Conservation (phyloP, 257 asterid genomes). For the Vinca minor region DNA sequence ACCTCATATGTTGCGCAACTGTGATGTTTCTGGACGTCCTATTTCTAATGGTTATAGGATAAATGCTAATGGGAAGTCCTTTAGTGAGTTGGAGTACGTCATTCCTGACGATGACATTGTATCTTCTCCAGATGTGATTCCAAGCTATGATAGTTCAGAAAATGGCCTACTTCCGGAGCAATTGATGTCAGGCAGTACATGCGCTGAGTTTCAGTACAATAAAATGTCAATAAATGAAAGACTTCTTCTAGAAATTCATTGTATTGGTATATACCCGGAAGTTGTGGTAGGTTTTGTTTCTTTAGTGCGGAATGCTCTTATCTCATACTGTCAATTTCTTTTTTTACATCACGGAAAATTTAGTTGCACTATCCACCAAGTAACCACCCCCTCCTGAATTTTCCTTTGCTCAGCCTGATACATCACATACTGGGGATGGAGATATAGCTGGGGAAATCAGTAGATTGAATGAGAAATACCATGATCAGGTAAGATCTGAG, state of each 20-base stretch:
- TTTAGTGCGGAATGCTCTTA: slow-evolving; percentile 7
- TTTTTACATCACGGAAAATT: neutral
- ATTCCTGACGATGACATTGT: slow-evolving; percentile 23
- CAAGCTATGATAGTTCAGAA: slow-evolving; percentile 36
- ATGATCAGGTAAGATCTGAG: slow-evolving; percentile 52
- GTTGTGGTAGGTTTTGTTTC: slow-evolving; percentile 48
- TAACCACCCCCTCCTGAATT: neutral
- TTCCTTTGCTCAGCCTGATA: slow-evolving; percentile 28
- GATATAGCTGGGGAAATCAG: slow-evolving; percentile 49
- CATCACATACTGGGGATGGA: slow-evolving; percentile 53
- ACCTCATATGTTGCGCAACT: slow-evolving; percentile 31
- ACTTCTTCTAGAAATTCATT: slow-evolving; percentile 63
- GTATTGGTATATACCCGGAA: slow-evolving; percentile 76
- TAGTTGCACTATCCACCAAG: slow-evolving; percentile 1
- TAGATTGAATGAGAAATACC: slow-evolving; percentile 50
- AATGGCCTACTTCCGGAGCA: slow-evolving; percentile 42
- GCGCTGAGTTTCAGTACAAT: slow-evolving; percentile 54
- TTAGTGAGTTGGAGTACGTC: slow-evolving; percentile 38
- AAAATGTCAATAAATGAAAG: slow-evolving; percentile 64
- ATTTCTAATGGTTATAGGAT: slow-evolving; percentile 44
- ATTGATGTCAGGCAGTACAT: slow-evolving; percentile 30
- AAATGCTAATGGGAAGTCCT: slow-evolving; percentile 34
- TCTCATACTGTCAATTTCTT: neutral
- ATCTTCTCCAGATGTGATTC: slow-evolving; percentile 28
- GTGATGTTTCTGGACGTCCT: slow-evolving; percentile 37